Conservation (phyloP, 441 rosid genomes). For the Hura crepitans region DNA sequence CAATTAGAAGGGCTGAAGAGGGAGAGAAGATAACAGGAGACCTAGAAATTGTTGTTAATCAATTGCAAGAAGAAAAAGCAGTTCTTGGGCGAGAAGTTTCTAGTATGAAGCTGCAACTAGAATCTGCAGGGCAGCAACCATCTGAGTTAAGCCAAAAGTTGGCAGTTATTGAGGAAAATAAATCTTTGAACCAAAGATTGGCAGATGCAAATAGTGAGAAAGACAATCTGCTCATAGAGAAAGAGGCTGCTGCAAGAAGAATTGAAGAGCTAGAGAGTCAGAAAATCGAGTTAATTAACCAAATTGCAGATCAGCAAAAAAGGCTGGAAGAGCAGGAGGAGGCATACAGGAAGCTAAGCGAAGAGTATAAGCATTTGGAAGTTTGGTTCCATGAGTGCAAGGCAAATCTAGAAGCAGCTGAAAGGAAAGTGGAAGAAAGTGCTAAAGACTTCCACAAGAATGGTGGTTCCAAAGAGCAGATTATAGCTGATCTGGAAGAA, state of each 20-base stretch:
- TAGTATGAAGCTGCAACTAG: slow-evolving; percentile 47
- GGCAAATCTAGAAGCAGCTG: slow-evolving; percentile 49
- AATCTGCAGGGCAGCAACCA: slow-evolving; percentile 46
- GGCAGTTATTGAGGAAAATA: slow-evolving; percentile 40
- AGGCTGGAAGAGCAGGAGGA: slow-evolving; percentile 49
- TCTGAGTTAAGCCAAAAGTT: slow-evolving; percentile 43
- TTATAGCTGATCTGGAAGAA: slow-evolving; percentile 49
- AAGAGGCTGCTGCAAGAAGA: slow-evolving; percentile 44
- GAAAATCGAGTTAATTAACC: slow-evolving; percentile 33
- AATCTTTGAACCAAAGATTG: slow-evolving; percentile 44
- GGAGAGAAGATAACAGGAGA: slow-evolving; percentile 47
- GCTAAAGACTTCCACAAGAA: slow-evolving; percentile 45
- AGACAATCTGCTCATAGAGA: slow-evolving; percentile 45
- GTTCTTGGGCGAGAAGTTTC: slow-evolving; percentile 38
- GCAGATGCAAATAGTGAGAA: slow-evolving; percentile 47
- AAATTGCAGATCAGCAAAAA: slow-evolving; percentile 50
- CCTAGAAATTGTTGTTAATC: slow-evolving; percentile 27
- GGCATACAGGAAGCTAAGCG: slow-evolving; percentile 40
- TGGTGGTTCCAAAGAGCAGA: slow-evolving; percentile 37
- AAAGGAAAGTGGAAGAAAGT: slow-evolving; percentile 55
- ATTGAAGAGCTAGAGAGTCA: slow-evolving; percentile 50
- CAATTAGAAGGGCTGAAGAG: slow-evolving; percentile 50
- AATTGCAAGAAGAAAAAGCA: slow-evolving; percentile 36
- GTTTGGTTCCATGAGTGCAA: slow-evolving; percentile 49
- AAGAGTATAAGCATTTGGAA: slow-evolving; percentile 51